Conservation (phyloP, 768 basidiomycete species). For the Postia placenta region DNA sequence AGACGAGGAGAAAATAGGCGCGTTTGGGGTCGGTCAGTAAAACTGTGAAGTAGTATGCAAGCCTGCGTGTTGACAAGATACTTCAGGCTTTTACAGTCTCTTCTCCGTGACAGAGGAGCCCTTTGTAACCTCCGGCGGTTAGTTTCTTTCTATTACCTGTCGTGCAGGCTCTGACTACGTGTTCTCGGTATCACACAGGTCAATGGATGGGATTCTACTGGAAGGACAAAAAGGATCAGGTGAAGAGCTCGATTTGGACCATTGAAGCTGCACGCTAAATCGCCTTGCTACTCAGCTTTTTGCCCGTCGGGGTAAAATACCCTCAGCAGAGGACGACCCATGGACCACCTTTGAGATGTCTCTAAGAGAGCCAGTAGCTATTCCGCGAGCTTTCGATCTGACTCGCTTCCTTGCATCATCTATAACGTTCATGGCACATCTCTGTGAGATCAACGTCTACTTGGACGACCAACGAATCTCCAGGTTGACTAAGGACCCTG, state of each 20-base stretch:
- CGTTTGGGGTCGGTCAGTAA: conserved; percentile 79
- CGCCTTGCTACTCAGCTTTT: conserved; percentile 47
- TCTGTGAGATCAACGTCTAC: conserved; percentile 73
- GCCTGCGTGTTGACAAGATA: neutral
- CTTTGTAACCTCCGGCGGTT: conserved; percentile 76
- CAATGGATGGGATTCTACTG: conserved; percentile 96
- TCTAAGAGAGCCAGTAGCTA: conserved; percentile 71
- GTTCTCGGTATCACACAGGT: conserved; percentile 33
- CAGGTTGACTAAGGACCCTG: conserved; percentile 56
- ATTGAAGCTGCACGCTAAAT: neutral
- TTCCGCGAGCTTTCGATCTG: conserved; percentile 82
- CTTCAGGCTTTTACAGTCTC: conserved; percentile 65
- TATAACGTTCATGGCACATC: conserved; percentile 85
- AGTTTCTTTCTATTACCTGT: neutral
- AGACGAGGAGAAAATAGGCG: conserved; percentile 91
- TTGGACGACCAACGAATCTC: conserved; percentile 75
- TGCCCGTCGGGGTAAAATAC: conserved; percentile 70
- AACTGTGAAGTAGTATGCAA: too few species aligned
- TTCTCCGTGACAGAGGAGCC: conserved; percentile 84
- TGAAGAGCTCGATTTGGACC: conserved; percentile 18
- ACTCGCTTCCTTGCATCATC: conserved; percentile 86
- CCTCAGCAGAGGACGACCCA: conserved; percentile 28
- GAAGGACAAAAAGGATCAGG: conserved; percentile 91
- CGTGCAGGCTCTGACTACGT: too few species aligned
- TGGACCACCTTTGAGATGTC: conserved; percentile 94